Evolutionary conservation across 2,329 filamentous ascomycete species (phyloP).

Genomic region (Macroventuria anomochaeta): DNA sequence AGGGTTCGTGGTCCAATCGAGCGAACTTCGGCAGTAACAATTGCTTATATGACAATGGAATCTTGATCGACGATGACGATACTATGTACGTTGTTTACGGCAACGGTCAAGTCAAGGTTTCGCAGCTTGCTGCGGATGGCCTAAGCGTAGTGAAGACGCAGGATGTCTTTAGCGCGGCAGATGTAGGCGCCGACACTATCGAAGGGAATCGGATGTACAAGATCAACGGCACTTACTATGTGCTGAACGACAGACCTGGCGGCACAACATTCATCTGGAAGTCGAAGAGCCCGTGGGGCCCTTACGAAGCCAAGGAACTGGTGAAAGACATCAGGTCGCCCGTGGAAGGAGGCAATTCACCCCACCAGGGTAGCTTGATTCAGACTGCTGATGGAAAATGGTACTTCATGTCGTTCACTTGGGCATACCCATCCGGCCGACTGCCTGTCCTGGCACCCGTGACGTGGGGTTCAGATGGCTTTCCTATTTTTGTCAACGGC

Average conservation of each 20-base stretch:
- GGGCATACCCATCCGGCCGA: constrained; percentile 61
- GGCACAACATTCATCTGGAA: constrained; percentile 55
- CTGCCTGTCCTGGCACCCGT: constrained; percentile 63
- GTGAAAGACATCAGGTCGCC: constrained; percentile 50
- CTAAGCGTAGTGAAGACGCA: constrained; percentile 52
- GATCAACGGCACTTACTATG: constrained; percentile 60
- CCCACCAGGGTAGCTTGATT: constrained; percentile 62
- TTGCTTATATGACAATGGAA: constrained; percentile 63
- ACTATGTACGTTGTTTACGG: constrained; percentile 63
- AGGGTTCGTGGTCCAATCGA: constrained; percentile 46
- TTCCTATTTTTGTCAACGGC: constrained; percentile 47
- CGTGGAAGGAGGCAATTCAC: constrained; percentile 50
- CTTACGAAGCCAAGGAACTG: constrained; percentile 56
- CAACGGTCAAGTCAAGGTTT: constrained; percentile 53
- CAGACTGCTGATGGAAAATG: constrained; percentile 58
- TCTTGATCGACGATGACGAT: constrained; percentile 63
- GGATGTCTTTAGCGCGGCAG: constrained; percentile 47
- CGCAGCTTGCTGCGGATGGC: constrained; percentile 57
- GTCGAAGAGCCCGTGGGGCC: constrained; percentile 56
- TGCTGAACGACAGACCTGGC: constrained; percentile 55
- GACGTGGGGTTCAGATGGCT: constrained; percentile 59
- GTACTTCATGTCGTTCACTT: constrained; percentile 64
- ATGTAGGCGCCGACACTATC: constrained; percentile 45
- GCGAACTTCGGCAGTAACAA: constrained; percentile 31
- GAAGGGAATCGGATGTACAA: constrained; percentile 63